phyloP scores from a whole-genome alignment of 1,284 basidiomycete genomes.

The Amylostereum areolatum region DNA sequence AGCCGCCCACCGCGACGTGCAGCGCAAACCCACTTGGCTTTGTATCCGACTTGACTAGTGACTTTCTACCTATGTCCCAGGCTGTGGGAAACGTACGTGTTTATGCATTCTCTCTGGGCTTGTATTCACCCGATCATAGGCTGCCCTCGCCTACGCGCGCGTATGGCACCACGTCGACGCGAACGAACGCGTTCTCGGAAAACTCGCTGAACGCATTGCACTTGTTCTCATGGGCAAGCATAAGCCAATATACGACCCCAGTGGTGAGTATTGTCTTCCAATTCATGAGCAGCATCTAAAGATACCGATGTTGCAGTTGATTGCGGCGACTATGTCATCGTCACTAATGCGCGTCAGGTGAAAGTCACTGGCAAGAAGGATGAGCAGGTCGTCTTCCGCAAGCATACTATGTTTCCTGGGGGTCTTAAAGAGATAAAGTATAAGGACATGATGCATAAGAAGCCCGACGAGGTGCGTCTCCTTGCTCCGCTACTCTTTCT shows the following conservation, averaged over 20 bases:
- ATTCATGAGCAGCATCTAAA: neutral
- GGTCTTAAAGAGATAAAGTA: constrained; percentile 90
- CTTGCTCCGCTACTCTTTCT: neutral
- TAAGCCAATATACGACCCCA: constrained; percentile 94
- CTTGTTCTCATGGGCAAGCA: constrained; percentile 98
- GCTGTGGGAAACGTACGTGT: constrained; percentile 59
- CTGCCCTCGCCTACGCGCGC: constrained; percentile 86
- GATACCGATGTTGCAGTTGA: constrained; percentile 51
- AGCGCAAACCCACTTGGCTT: neutral
- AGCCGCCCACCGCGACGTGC: too few species aligned
- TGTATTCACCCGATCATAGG: constrained; percentile 41
- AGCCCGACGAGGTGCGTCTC: constrained; percentile 84
- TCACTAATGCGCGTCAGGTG: constrained; percentile 85
- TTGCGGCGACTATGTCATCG: constrained; percentile 96
- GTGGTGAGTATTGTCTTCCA: constrained; percentile 48
- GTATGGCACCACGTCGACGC: constrained; percentile 97
- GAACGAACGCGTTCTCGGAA: constrained; percentile 84
- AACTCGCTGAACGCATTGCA: constrained; percentile 91
- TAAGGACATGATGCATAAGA: constrained; percentile 73
- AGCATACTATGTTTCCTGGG: constrained; percentile 92
- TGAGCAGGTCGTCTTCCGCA: constrained; percentile 83
- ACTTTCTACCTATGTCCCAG: constrained; percentile 43
- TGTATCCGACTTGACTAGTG: constrained; percentile 2
- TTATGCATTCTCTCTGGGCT: neutral
- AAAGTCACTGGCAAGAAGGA: constrained; percentile 89